Conservation (phyloP, 2,329 filamentous ascomycete species). For the Pseudogymnoascus sp. region DNA sequence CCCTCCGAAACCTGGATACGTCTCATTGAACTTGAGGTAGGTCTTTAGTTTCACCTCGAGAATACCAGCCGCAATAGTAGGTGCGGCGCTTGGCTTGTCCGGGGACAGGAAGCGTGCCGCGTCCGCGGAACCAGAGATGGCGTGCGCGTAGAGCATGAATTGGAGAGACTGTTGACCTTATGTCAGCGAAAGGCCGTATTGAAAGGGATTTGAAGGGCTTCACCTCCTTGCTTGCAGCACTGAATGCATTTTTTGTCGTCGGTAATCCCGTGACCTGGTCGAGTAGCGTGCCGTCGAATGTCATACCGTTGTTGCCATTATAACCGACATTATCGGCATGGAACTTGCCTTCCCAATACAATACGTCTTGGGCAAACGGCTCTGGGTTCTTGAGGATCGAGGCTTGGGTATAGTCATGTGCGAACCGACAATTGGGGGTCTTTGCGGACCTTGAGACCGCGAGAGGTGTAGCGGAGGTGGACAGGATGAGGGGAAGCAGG, state of each 20-base stretch:
- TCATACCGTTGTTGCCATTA: slow-evolving; percentile 35
- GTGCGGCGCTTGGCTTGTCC: slow-evolving; percentile 25
- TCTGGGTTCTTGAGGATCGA: slow-evolving; percentile 25
- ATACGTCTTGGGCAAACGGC: slow-evolving; percentile 30
- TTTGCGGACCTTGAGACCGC: slow-evolving; percentile 6
- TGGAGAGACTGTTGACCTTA: slow-evolving; percentile 29
- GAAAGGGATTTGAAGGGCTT: background rate
- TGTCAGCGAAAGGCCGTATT: background rate
- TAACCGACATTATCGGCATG: slow-evolving; percentile 35
- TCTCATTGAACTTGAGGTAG: slow-evolving; percentile 34
- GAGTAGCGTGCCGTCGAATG: slow-evolving; percentile 33
- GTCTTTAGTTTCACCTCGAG: slow-evolving; percentile 33
- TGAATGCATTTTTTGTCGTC: slow-evolving; percentile 32
- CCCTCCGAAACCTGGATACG: slow-evolving; percentile 34
- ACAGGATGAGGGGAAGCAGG: background rate
- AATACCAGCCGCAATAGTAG: slow-evolving; percentile 29
- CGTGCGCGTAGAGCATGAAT: slow-evolving; percentile 36
- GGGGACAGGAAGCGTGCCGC: slow-evolving; percentile 34
- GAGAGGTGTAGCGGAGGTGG: background rate
- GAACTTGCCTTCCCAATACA: slow-evolving; percentile 39
- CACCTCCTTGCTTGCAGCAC: slow-evolving; percentile 32
- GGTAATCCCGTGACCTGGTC: slow-evolving; percentile 31
- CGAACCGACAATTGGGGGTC: slow-evolving; percentile 21
- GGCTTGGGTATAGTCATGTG: slow-evolving; percentile 17
- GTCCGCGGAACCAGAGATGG: slow-evolving; percentile 30